A percentile compares a stretch with the other conserved stretches of the same genome.
Conservation (phyloP, 805 yeast genomes). For the Metschnikowia anglica region DNA sequence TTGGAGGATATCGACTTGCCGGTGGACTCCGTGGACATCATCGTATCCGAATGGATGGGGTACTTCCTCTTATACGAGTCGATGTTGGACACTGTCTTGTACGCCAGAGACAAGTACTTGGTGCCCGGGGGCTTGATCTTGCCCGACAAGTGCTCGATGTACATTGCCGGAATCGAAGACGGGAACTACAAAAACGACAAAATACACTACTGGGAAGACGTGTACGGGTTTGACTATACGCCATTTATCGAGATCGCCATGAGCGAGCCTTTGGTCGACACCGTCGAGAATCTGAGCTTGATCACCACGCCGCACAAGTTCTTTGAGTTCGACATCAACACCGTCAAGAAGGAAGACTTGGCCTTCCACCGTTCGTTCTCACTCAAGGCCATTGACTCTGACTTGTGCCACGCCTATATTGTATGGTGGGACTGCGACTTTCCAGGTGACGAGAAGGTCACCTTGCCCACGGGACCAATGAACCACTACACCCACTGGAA, state of each 20-base stretch:
- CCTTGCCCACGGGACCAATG: conserved; percentile 92
- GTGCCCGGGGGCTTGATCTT: conserved; percentile 83
- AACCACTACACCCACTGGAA: conserved; percentile 97
- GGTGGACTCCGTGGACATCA: conserved; percentile 85
- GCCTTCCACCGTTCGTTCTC: conserved; percentile 72
- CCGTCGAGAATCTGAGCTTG: conserved; percentile 71
- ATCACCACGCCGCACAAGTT: conserved; percentile 74
- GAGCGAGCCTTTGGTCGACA: conserved; percentile 93
- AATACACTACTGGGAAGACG: conserved; percentile 92
- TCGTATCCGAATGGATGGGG: conserved; percentile 99
- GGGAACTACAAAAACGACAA: conserved; percentile 89
- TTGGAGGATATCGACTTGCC: conserved; percentile 91
- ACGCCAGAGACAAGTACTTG: conserved; percentile 89
- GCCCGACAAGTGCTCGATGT: conserved; percentile 91
- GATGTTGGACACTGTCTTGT: conserved; percentile 93
- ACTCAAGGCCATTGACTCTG: conserved; percentile 73
- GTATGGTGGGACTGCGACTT: conserved; percentile 95
- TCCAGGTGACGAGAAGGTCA: conserved; percentile 66
- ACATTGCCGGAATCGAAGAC: conserved; percentile 90
- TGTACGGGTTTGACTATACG: conserved; percentile 93
- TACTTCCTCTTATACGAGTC: conserved; percentile 93
- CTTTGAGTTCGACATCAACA: conserved; percentile 84
- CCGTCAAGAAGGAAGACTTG: conserved; percentile 78
- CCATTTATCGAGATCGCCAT: conserved; percentile 86
- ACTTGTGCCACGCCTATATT: conserved; percentile 81